These are phyloP conservation scores for Rubus parviflorus DNA, from an alignment of 306 rosid genomes.

Conservation along the genomic window DNA sequence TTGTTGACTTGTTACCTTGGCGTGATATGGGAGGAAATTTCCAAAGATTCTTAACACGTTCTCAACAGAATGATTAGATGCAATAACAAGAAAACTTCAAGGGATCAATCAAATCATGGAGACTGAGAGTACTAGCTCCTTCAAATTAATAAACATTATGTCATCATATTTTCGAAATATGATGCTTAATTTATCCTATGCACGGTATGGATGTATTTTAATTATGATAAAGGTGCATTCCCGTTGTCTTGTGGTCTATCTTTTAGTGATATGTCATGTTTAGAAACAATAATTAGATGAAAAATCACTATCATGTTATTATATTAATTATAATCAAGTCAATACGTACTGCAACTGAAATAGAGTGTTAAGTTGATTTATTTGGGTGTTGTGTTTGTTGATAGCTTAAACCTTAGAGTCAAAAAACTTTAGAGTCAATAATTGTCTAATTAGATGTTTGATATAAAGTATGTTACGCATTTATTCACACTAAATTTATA, in stretches of 20 bases:
- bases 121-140: background rate
- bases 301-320: too few species aligned
- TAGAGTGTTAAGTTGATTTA: background rate
- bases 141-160: background rate
- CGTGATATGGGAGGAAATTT: conserved; percentile 23
- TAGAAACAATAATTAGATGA: too few species aligned
- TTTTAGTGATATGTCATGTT: too few species aligned
- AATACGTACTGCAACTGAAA: too few species aligned
- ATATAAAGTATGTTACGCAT: background rate
- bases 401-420: background rate
- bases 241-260: too few species aligned
- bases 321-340: too few species aligned
- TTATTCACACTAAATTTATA: background rate
- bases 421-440: background rate
- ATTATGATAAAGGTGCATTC: too few species aligned
- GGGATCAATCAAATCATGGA: conserved; percentile 8
- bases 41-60: conserved; percentile 19
- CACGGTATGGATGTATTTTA: too few species aligned
- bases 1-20: conserved; percentile 23
- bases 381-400: background rate
- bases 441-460: background rate
- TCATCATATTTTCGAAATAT: too few species aligned
- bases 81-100: background rate
- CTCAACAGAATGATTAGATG: background rate
- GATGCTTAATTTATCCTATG: too few species aligned